phyloP scores from a whole-genome alignment of 1,284 basidiomycete genomes.

The Crocinoboletus sp. region DNA sequence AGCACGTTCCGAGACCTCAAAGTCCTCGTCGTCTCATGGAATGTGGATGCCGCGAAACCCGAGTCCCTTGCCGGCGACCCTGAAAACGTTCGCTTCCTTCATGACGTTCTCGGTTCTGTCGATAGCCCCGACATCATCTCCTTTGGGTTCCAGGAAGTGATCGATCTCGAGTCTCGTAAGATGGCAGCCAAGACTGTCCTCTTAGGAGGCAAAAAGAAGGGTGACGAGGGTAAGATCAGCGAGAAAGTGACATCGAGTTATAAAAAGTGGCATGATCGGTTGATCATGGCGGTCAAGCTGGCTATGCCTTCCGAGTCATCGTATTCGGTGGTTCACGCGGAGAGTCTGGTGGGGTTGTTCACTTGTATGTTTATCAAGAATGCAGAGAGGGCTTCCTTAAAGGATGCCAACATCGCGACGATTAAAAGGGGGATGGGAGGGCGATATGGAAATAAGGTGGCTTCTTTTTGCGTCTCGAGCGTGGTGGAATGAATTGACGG shows the following conservation, averaged over 20 bases:
- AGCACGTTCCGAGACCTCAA: slow-evolving; percentile 77
- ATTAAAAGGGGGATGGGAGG: slow-evolving; percentile 93
- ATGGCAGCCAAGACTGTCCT: slow-evolving; percentile 89
- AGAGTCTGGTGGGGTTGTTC: slow-evolving; percentile 90
- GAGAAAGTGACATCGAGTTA: slow-evolving; percentile 84
- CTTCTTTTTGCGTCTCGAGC: slow-evolving; percentile 2
- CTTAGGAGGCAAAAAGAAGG: slow-evolving; percentile 66
- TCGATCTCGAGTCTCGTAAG: slow-evolving; percentile 89
- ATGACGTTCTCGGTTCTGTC: slow-evolving; percentile 64
- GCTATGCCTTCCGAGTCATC: slow-evolving; percentile 63
- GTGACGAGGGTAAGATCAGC: slow-evolving; percentile 58
- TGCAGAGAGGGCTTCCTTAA: slow-evolving; percentile 52
- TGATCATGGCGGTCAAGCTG: slow-evolving; percentile 67
- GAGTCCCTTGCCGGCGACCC: slow-evolving; percentile 58
- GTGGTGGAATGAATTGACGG: background rate
- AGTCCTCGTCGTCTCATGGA: slow-evolving; percentile 89
- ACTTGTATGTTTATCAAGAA: slow-evolving; percentile 83
- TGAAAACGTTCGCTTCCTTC: slow-evolving; percentile 70
- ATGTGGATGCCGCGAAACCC: slow-evolving; percentile 87
- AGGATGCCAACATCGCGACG: slow-evolving; percentile 71
- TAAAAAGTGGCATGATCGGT: slow-evolving; percentile 81
- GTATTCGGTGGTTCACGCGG: slow-evolving; percentile 80
- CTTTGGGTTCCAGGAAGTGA: slow-evolving; percentile 95
- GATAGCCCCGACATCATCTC: slow-evolving; percentile 84
- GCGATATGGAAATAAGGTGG: slow-evolving; percentile 92